Base-by-base conservation (phyloP, 768 basidiomycete species). In the Rhodotorula taiwanensis region DNA sequence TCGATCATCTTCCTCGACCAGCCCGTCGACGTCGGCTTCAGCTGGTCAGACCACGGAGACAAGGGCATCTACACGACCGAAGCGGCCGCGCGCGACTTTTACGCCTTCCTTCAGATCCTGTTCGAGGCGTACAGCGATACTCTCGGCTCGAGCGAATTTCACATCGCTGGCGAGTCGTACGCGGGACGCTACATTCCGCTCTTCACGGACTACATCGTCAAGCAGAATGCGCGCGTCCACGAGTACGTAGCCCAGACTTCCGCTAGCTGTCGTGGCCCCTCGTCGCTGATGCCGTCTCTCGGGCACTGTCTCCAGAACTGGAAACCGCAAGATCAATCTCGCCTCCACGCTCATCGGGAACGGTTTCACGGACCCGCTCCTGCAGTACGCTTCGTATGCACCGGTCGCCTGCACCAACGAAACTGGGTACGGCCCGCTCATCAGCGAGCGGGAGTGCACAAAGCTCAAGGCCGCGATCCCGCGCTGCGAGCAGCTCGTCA, bases 331-430 rank as follows among this genome's bases (percentile, higher is more conserved):
- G n/a, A 62, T 69, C 58, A 68, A 69, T 53, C 69, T 72, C 30
- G 27, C 5, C 5, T 72, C 71, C 15, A 49, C 63, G n/a, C 41
- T 67, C 15, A 57, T 64, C 23, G 72, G 70, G 27, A 71, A 73
- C 66, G 70, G 70, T 18, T 70, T 72, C 65, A 73, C 72, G 23
- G 43, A 73, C 55, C 72, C 72, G 14, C 62, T 64, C 18, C 39
- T 64, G 4, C 72, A 73, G 28, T 73, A 73, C 55, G 57, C 58
- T 1, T 59, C 67, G 9, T 73, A 73, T 60, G 43, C 55, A 47
- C 70, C 72, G 10, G 60, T 64, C 5, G 62, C 66, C 27, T 73
- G 72, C 66, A 66, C 65, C 2, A 53, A 65, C 42, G 15, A 31
- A 20, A 57, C 50, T 21, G 64, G 71, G 10, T 27, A 47, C 53